Conservation (phyloP, 2,329 filamentous ascomycete genomes). For the Pseudogymnoascus sp. region DNA sequence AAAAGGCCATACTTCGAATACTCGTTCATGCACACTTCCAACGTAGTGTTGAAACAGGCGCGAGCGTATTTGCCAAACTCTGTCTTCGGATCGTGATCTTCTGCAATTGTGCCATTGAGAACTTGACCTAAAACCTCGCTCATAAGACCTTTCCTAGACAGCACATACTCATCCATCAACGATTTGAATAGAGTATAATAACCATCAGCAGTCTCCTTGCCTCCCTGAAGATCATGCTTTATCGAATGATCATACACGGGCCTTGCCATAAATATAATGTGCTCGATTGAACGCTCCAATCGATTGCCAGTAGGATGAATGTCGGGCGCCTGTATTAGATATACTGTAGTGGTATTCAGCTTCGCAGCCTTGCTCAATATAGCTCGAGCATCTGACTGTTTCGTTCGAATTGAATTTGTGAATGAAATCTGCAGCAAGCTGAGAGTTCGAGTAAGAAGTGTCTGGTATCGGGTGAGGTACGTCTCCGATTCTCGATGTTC, state of each 20-base stretch:
- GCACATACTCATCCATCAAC: slow-evolving; percentile 9
- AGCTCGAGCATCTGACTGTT: background rate
- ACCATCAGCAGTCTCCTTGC: background rate
- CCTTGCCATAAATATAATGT: slow-evolving; percentile 9
- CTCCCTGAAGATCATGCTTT: background rate
- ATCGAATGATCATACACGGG: slow-evolving; percentile 6
- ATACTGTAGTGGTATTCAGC: slow-evolving; percentile 8
- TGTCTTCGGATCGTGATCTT: background rate
- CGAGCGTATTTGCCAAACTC: slow-evolving; percentile 8
- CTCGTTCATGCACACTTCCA: slow-evolving; percentile 9
- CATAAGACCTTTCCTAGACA: slow-evolving; percentile 1
- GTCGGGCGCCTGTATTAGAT: slow-evolving; percentile 10
- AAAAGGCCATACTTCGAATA: slow-evolving; percentile 7
- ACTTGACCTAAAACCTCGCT: slow-evolving; percentile 6
- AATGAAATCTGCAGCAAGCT: slow-evolving; percentile 42
- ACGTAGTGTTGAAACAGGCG: slow-evolving; percentile 4
- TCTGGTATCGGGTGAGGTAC: slow-evolving; percentile 79
- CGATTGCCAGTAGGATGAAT: background rate
- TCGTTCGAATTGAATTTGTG: slow-evolving; percentile 9
- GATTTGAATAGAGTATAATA: slow-evolving; percentile 6
- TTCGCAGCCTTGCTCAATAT: slow-evolving; percentile 8
- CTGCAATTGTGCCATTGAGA: slow-evolving; percentile 5
- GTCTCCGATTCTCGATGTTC: slow-evolving; percentile 80
- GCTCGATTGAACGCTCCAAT: slow-evolving; percentile 10
- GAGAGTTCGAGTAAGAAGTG: slow-evolving; percentile 63